A percentile compares a stretch with the other conserved stretches of the same genome.
phyloP scores from a whole-genome alignment of 176 grass and related monocot genomes.

The Oryza coarctata region DNA sequence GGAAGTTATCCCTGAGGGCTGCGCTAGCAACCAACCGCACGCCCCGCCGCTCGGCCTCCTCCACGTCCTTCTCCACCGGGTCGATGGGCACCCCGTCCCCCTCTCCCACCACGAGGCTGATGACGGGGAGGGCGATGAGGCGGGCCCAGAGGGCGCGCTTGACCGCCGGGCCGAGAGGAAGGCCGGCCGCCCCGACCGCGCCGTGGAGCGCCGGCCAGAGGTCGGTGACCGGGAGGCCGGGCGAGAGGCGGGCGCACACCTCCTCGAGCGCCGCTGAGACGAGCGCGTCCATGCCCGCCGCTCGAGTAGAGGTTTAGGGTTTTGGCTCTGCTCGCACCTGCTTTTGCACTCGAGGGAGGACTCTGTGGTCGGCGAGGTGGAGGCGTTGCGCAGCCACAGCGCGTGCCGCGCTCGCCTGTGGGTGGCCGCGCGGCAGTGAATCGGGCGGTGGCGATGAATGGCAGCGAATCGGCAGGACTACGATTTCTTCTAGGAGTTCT shows the following conservation, averaged over 20 bases:
- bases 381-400: neutral
- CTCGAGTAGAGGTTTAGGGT: neutral
- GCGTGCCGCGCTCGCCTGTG: conserved; percentile 14
- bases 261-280: conserved; percentile 75
- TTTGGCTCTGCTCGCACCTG: neutral
- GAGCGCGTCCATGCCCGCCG: conserved; percentile 61
- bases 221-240: conserved; percentile 50
- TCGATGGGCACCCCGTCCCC: conserved; percentile 58
- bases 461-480: neutral
- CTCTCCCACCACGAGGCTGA: conserved; percentile 47
- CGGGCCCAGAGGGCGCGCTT: conserved; percentile 68
- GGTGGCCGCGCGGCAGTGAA: neutral
- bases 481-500: neutral
- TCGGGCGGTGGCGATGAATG: too few species aligned
- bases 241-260: conserved; percentile 61
- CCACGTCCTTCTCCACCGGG: conserved; percentile 47
- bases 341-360: too few species aligned
- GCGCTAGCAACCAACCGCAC: conserved; percentile 56
- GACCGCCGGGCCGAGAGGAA: conserved; percentile 43
- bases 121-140: conserved; percentile 53
- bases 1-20: conserved; percentile 70
- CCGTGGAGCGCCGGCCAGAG: conserved; percentile 53
- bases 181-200: conserved; percentile 43
- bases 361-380: neutral
- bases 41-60: conserved; percentile 55